Conservation (phyloP, 345 rosid genomes). For the Brassica rapa region DNA sequence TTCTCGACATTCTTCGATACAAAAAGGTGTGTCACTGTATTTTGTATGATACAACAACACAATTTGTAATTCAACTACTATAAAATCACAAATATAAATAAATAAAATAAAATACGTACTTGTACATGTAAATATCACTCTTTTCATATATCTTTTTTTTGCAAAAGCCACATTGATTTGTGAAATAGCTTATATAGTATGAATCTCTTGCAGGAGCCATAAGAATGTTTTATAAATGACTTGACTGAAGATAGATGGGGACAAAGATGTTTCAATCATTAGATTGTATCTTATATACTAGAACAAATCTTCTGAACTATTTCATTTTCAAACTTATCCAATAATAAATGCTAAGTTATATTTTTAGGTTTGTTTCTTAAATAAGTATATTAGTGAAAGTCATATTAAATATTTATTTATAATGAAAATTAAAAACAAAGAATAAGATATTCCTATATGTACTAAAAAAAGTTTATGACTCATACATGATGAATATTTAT, state of each 20-base stretch:
- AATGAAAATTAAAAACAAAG: not conserved
- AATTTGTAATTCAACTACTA: not conserved
- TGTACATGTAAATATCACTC: conserved; percentile 26
- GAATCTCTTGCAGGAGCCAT: not conserved
- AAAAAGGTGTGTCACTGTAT: not conserved
- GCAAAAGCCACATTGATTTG: not conserved
- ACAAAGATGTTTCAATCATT: not conserved
- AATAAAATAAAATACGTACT: conserved; percentile 12
- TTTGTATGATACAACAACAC: not conserved
- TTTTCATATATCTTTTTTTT: not conserved
- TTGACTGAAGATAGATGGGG: not conserved
- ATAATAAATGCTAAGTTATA: not conserved
- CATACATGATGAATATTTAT: not conserved
- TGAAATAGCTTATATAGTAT: not conserved
- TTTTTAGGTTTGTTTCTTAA: not conserved
- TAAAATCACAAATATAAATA: not conserved
- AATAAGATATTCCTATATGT: not conserved
- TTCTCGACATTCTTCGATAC: conserved; percentile 19
- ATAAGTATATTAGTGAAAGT: not conserved
- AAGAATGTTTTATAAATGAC: not conserved
- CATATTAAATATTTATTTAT: not conserved
- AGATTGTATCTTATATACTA: not conserved
- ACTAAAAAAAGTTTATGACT: not conserved
- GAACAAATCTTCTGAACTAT: not conserved
- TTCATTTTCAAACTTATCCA: not conserved